A percentile compares a stretch with the other conserved stretches of the same genome.
phyloP scores from a whole-genome alignment of 208 protist species.

The Wallacemonas sp. region DNA sequence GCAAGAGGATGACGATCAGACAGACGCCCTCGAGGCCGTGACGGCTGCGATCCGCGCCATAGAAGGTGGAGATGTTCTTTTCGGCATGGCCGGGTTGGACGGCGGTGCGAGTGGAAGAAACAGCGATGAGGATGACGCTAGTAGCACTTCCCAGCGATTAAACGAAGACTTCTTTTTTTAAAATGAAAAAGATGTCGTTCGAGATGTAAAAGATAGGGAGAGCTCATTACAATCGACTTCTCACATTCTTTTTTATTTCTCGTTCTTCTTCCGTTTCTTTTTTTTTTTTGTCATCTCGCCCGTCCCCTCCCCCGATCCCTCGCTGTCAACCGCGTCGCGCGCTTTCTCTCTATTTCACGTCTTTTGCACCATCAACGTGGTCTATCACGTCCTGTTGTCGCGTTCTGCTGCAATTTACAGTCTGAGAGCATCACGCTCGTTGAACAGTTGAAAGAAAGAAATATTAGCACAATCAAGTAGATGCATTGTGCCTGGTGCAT shows the following conservation, averaged over 20 bases:
- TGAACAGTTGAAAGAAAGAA: neutral
- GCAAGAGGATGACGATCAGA: constrained; percentile 15
- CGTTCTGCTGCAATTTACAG: too few relatives aligned
- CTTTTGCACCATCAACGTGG: too few relatives aligned
- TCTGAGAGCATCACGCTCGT: too few relatives aligned
- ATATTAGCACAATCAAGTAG: too few relatives aligned
- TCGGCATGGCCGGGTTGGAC: constrained; percentile 4
- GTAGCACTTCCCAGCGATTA: neutral
- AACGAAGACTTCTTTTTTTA: constrained; percentile 14
- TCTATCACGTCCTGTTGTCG: neutral
- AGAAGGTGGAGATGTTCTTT: constrained; percentile 16
- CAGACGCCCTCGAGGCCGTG: constrained; percentile 11
- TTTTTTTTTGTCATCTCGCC: neutral
- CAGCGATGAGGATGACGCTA: constrained; percentile 6
- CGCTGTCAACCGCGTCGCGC: too few relatives aligned
- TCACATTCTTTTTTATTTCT: too few relatives aligned
- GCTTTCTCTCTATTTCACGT: too few relatives aligned
- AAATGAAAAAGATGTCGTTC: neutral
- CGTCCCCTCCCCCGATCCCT: neutral
- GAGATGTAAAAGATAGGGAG: too few relatives aligned
- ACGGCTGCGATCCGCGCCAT: constrained; percentile 17
- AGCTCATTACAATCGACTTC: too few relatives aligned
- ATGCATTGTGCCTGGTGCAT: too few relatives aligned
- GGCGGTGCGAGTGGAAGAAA: neutral
- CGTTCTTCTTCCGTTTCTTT: neutral